These are phyloP conservation scores for Fusarium globosum DNA, from an alignment of 2,329 filamentous ascomycete genomes.

Conservation along the genomic window DNA sequence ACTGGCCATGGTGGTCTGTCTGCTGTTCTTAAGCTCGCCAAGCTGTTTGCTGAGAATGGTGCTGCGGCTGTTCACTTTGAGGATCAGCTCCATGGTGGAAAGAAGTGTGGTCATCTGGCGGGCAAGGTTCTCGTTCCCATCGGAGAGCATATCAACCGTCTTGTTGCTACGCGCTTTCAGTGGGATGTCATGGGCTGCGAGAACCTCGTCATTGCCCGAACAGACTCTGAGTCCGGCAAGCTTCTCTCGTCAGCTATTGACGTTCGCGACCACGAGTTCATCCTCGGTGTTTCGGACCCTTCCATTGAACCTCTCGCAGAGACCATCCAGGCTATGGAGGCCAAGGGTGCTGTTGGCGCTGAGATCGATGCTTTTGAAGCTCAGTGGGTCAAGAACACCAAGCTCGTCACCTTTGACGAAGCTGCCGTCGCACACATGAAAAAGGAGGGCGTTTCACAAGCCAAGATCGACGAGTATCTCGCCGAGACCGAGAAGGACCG, in stretches of 20 bases:
- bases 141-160: conserved; percentile 95
- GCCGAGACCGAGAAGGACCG: conserved; percentile 69
- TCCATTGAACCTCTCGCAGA: conserved; percentile 86
- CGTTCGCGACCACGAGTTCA: conserved; percentile 95
- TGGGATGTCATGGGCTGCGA: conserved; percentile 99
- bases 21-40: conserved; percentile 94
- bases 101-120: conserved; percentile 97
- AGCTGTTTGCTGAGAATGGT: conserved; percentile 96
- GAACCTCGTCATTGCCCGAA: conserved; percentile 93
- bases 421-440: conserved; percentile 81
- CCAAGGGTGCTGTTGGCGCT: conserved; percentile 76
- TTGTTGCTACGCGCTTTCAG: conserved; percentile 92
- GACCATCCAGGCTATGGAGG: conserved; percentile 89
- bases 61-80: conserved; percentile 97
- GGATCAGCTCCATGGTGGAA: conserved; percentile 96
- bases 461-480: conserved; percentile 76
- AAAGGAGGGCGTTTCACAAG: conserved; percentile 70
- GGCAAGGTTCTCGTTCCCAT: conserved; percentile 96
- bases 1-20: conserved; percentile 94
- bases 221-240: conserved; percentile 93
- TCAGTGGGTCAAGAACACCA: conserved; percentile 86
- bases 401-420: conserved; percentile 91
- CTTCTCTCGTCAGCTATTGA: conserved; percentile 92
- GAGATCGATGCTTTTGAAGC: conserved; percentile 91
- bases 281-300: conserved; percentile 83